phyloP scores from a whole-genome alignment of 106 monocot genomes.

The Platanthera guangdongensis region DNA sequence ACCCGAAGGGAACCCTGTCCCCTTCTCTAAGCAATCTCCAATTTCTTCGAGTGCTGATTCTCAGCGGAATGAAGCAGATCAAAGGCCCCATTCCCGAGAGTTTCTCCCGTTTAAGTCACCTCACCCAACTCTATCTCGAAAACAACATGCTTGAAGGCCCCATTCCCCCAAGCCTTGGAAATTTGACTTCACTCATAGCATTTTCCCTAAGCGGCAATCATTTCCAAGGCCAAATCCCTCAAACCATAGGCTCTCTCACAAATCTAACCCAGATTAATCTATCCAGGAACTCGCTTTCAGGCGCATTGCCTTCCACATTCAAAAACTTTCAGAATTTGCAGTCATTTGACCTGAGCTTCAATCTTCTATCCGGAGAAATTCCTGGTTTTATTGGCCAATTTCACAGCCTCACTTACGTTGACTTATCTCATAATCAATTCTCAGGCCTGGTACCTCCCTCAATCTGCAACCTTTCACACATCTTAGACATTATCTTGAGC shows the following conservation, averaged over 20 bases:
- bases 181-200: conserved; percentile 22
- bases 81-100: conserved; percentile 45
- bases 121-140: conserved; percentile 79
- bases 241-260: conserved; percentile 27
- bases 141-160: conserved; percentile 40
- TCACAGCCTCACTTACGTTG: conserved; percentile 40
- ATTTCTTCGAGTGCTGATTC: conserved; percentile 44
- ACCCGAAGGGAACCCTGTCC: conserved; percentile 68
- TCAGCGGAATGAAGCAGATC: conserved; percentile 69
- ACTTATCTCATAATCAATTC: conserved; percentile 67
- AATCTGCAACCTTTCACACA: conserved; percentile 32
- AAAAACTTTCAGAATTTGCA: conserved; percentile 30
- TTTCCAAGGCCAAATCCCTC: conserved; percentile 46
- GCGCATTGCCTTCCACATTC: conserved; percentile 33
- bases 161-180: conserved; percentile 48
- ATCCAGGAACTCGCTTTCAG: conserved; percentile 41
- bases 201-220: conserved; percentile 56
- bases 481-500: conserved; percentile 36
- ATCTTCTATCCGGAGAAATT: conserved; percentile 46
- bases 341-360: conserved; percentile 53
- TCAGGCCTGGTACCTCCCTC: conserved; percentile 56
- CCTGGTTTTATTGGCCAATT: conserved; percentile 44
- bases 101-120: conserved; percentile 33
- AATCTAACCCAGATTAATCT: conserved; percentile 59
- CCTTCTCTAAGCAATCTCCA: conserved; percentile 44